These are phyloP conservation scores for Oehlia diaphana DNA, from an alignment of 192 early-diverging fungal genomes.

Conservation along the genomic window DNA sequence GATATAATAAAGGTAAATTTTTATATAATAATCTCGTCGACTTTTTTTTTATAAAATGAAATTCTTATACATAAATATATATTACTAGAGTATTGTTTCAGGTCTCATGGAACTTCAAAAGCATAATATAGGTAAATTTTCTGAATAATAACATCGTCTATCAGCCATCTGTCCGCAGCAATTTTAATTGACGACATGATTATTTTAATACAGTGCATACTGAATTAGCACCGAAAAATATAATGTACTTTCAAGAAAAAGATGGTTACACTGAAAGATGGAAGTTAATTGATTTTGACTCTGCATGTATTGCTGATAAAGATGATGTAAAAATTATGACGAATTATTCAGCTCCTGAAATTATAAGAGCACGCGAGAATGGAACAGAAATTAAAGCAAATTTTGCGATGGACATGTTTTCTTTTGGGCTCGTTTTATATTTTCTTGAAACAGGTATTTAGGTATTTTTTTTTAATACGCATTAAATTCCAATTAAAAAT, in stretches of 20 bases:
- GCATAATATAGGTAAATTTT: background rate
- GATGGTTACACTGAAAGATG: background rate
- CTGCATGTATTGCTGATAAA: background rate
- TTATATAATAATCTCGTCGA: background rate
- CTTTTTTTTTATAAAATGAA: no score
- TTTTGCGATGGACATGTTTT: slow-evolving; percentile 12
- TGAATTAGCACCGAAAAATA: background rate
- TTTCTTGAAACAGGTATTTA: background rate
- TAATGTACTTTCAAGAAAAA: slow-evolving; percentile 5
- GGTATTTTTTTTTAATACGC: background rate
- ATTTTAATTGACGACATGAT: background rate
- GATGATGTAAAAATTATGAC: background rate
- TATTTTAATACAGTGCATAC: background rate
- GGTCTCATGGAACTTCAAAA: background rate
- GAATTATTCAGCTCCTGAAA: slow-evolving; percentile 11
- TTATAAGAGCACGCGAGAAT: background rate
- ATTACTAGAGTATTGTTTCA: background rate
- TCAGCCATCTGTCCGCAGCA: no score
- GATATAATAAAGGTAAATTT: background rate
- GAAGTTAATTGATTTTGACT: slow-evolving; percentile 14
- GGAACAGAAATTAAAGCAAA: background rate
- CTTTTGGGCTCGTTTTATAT: slow-evolving; percentile 11
- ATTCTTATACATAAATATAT: background rate
- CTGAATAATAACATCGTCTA: background rate
- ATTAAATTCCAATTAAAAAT: background rate